Evolutionary conservation across 2,329 filamentous ascomycete genomes (phyloP), one percentile per base, ranked within the genome.

Genomic region (Aspergillus thermomutatus): DNA sequence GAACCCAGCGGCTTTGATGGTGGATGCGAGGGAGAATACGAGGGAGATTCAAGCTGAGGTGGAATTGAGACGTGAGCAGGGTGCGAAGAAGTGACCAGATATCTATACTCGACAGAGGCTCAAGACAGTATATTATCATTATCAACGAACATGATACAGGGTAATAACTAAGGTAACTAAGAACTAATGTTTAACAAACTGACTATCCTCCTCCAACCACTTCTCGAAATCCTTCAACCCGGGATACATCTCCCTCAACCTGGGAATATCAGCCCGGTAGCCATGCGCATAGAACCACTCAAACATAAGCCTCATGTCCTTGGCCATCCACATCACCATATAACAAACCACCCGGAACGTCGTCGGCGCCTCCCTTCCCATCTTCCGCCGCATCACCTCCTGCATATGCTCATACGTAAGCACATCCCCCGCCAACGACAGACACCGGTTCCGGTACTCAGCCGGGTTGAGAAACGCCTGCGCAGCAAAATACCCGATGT

Each of bases 401-500:
- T 68, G 73, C 54, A 81, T 75, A 57, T 82, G 71, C 0, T 73
- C 71, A 54, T 78, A 78, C 0, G 76, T 80, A 37, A 84, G 64
- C 49, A 82, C 79, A 60, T 83, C 82, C 1, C 82, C 82, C 0
- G 82, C 82, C 21, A 85, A 65, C 4, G 78, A 77, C 41, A 64
- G 28, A 9, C 40, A 55, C 34, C 56, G 55, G 10, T 55, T 55
- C 34, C 75, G 74, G 68, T 76, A 84, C 43, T 75, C 66, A 1
- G 77, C 66, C 2, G 78, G 73, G 2, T 80, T 67, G 3, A 75
- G 55, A 56, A 84, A 82, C 0, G 80, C 80, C 48, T 76, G 68
- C 0, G 80, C 80, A 2, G 73, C 82, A 52, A 84, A 80, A 19
- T 72, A 62, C 0, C 82, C 82, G 56, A 84, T 83, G 59, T 85